phyloP scores from a whole-genome alignment of 257 asterid genomes.

The Scutellaria galericulata region DNA sequence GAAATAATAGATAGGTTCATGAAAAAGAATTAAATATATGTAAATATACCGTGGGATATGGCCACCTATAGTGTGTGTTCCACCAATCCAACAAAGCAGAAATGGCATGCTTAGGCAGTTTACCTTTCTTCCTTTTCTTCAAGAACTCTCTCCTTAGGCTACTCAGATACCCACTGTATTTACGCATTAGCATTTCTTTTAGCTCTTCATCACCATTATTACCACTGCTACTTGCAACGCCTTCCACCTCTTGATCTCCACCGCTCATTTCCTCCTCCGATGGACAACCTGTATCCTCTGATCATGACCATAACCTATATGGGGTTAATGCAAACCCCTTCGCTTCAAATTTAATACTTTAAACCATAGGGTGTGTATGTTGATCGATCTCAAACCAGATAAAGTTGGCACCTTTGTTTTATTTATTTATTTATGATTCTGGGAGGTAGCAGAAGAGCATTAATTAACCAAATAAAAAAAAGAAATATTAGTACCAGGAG shows the following conservation, averaged over 20 bases:
- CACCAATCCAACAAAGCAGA: conserved; percentile 76
- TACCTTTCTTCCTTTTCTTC: conserved; percentile 75
- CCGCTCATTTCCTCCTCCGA: conserved; percentile 54
- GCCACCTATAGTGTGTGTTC: conserved; percentile 85
- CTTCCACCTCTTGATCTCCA: conserved; percentile 49
- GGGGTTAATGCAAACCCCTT: too few relatives aligned
- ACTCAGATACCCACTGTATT: conserved; percentile 78
- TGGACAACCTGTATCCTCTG: conserved; percentile 54
- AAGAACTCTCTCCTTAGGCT: conserved; percentile 66
- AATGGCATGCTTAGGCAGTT: conserved; percentile 70
- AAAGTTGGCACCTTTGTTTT: too few relatives aligned
- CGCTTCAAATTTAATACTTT: too few relatives aligned
- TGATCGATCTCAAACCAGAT: too few relatives aligned
- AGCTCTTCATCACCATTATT: conserved; percentile 46
- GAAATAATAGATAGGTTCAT: not conserved
- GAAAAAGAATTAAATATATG: too few relatives aligned
- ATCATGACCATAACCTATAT: too few relatives aligned
- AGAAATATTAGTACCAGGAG: conserved; percentile 33
- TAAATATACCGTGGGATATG: conserved; percentile 87
- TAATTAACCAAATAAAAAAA: too few relatives aligned
- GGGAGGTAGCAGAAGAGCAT: too few relatives aligned
- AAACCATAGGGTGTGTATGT: too few relatives aligned
- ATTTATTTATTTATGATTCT: too few relatives aligned
- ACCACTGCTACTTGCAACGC: conserved; percentile 33
- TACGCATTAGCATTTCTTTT: conserved; percentile 71